phyloP scores from a whole-genome alignment of 192 early-diverging fungal species.

The Backusella circina region DNA sequence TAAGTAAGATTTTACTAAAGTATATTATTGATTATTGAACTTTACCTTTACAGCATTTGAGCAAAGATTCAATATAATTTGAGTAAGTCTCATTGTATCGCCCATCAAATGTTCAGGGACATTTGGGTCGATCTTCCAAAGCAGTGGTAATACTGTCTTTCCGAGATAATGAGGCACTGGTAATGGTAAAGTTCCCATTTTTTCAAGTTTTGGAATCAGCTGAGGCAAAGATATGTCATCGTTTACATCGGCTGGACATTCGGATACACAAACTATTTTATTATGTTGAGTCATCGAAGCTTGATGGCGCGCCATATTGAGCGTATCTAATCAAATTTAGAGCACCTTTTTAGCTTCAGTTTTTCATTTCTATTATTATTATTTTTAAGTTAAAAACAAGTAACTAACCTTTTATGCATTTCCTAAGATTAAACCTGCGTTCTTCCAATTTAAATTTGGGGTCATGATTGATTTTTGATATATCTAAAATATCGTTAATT shows the following conservation, averaged over 20 bases:
- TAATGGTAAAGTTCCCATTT: constrained; percentile 5
- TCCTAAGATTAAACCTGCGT: constrained; percentile 44
- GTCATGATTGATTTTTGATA: constrained; percentile 53
- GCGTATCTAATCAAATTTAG: constrained; percentile 22
- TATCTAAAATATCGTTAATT: constrained; percentile 54
- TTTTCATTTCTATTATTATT: constrained; percentile 1
- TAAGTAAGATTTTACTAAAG: not conserved
- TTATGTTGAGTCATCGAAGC: constrained; percentile 30
- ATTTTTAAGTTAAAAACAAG: not conserved
- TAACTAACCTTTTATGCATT: constrained; percentile 52
- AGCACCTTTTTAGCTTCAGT: not conserved
- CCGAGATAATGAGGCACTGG: not conserved
- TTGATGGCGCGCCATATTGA: constrained; percentile 41
- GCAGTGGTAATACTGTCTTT: constrained; percentile 38
- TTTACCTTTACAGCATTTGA: constrained; percentile 53
- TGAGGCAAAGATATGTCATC: constrained; percentile 24
- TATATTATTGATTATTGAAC: not conserved
- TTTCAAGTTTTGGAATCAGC: constrained; percentile 9
- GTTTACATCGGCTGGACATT: constrained; percentile 31
- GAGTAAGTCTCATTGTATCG: constrained; percentile 47
- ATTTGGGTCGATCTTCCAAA: constrained; percentile 48
- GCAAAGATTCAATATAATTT: constrained; percentile 51
- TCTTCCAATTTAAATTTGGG: constrained; percentile 49
- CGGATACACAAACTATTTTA: constrained; percentile 27
- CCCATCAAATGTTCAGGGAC: constrained; percentile 52